Conservation (phyloP, 768 basidiomycete genomes). For the Tubosaeta sp. region DNA sequence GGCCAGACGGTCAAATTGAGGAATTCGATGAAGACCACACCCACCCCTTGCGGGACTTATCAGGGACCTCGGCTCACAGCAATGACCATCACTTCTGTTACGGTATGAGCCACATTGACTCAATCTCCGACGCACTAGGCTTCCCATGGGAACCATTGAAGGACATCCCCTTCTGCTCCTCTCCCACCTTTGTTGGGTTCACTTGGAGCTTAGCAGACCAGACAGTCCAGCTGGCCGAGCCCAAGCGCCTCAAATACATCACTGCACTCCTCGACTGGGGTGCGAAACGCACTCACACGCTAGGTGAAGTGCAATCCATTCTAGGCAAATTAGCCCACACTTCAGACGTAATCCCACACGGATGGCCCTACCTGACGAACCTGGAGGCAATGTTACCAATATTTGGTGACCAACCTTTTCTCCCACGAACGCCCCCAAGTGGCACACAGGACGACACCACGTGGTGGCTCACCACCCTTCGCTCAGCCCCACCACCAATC, state of each 20-base stretch:
- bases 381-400: not conserved
- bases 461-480: too few relatives aligned
- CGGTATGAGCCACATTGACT: not conserved
- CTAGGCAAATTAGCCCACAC: not conserved
- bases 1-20: not conserved
- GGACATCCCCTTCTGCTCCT: not conserved
- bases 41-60: not conserved
- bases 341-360: not conserved
- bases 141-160: slow-evolving; percentile 3
- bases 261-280: too few relatives aligned
- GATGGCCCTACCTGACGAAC: not conserved
- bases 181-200: not conserved
- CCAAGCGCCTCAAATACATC: not conserved
- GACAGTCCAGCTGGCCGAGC: not conserved
- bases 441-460: slow-evolving; percentile 2
- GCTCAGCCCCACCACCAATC: not conserved
- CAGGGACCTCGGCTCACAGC: too few relatives aligned
- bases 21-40: not conserved
- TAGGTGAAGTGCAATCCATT: not conserved
- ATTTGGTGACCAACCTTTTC: not conserved
- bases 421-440: not conserved
- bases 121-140: rapidly evolving
- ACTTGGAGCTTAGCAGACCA: not conserved
- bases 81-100: too few relatives aligned
- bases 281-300: not conserved